Conservation (phyloP, 169 alveolate genomes). For the Theileria annulata region DNA sequence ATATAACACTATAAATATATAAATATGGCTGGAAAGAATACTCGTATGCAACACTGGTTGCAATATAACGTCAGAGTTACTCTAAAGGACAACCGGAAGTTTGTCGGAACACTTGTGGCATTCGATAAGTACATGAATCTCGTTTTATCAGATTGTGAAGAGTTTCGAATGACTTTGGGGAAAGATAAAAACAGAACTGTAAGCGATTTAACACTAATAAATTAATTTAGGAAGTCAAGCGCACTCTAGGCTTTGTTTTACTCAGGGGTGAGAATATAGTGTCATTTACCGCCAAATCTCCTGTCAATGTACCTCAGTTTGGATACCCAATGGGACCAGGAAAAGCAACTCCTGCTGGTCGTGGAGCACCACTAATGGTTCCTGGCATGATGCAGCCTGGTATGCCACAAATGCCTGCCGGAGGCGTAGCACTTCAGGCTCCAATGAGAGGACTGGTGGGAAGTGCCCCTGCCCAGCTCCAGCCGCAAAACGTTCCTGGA, state of each 20-base stretch:
- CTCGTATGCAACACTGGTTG: constrained; percentile 93
- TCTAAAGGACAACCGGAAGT: constrained; percentile 90
- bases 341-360: constrained; percentile 74
- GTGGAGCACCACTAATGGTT: constrained; percentile 69
- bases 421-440: constrained; percentile 48
- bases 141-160: constrained; percentile 97
- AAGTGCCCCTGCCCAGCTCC: constrained; percentile 67
- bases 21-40: constrained; percentile 76
- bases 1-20: not conserved
- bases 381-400: constrained; percentile 48
- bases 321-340: constrained; percentile 73
- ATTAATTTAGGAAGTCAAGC: constrained; percentile 88
- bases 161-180: constrained; percentile 89
- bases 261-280: constrained; percentile 97
- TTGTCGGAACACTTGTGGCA: constrained; percentile 98
- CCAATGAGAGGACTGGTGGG: constrained; percentile 74
- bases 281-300: constrained; percentile 97
- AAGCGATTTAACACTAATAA: not conserved
- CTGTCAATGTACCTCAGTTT: constrained; percentile 81
- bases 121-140: constrained; percentile 97
- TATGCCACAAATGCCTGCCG: constrained; percentile 55
- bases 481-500: constrained; percentile 58
- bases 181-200: constrained; percentile 57
- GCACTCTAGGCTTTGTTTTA: constrained; percentile 94
- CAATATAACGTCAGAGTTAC: constrained; percentile 95